These are phyloP conservation scores for Fraxinus baroniana DNA, from an alignment of 305 asterid species.

Conservation along the genomic window DNA sequence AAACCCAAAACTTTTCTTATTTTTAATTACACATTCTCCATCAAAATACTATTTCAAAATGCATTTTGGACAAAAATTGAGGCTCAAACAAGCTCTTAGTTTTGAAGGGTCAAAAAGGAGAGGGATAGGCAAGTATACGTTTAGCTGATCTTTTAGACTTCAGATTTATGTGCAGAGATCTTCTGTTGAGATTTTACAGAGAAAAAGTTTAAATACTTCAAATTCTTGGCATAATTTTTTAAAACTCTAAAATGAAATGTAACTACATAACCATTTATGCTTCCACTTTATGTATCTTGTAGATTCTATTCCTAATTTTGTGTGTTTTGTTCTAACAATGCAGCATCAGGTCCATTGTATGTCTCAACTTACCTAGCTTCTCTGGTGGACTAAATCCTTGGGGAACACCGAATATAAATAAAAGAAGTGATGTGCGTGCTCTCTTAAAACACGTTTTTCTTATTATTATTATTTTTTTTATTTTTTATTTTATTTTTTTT, in stretches of 20 bases:
- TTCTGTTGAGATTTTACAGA: background rate
- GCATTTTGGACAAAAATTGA: background rate
- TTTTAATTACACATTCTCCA: background rate
- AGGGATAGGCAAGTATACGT: background rate
- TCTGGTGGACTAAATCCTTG: slow-evolving; percentile 97
- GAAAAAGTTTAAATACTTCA: background rate
- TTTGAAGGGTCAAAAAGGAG: background rate
- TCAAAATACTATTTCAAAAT: background rate
- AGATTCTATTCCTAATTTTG: background rate
- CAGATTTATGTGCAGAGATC: background rate
- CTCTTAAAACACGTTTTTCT: background rate
- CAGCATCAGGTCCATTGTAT: slow-evolving; percentile 86
- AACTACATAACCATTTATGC: background rate
- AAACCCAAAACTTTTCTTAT: background rate
- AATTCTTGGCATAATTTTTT: background rate
- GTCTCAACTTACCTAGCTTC: slow-evolving; percentile 90
- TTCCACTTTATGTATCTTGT: background rate
- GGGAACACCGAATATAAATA: slow-evolving; percentile 67
- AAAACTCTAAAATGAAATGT: background rate
- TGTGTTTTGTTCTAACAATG: slow-evolving; percentile 9
- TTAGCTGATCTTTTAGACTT: background rate
- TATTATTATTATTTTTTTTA: no score
- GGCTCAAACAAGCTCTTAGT: background rate
- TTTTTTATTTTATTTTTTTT: background rate
- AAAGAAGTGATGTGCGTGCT: slow-evolving; percentile 51